Base-by-base conservation (phyloP, 768 basidiomycete genomes). In the Suillus tomentosus region DNA sequence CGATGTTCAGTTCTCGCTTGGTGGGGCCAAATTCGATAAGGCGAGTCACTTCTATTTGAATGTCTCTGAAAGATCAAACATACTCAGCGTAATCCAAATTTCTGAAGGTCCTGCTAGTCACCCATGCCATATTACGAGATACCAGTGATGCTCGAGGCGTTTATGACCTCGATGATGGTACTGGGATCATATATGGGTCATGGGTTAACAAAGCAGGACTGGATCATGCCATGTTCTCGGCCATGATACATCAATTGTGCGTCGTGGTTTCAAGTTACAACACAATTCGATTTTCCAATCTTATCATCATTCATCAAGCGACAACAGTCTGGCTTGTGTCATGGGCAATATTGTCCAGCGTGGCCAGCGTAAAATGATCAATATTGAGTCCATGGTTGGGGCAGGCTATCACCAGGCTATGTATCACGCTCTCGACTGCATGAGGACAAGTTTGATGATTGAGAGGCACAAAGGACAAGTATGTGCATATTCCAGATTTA, bases 101-200 rank as follows among this genome's bases (percentile, higher is more conserved):
- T 24, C 7, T 62, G 34, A 67, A 82, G 74, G 72, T 89, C n/a
- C 75, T 78, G 47, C 79, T 87, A 66, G 86, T 87, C 34, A 86
- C 85, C 1, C 77, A 79, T 66, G 71, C 78, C 13, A 64, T 71
- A 47, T 65, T 58, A n/a, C 40, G 70, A 3, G 74, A 59, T 17
- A 64, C 31, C 31, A 24, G 31, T 13, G 1, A 48, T 55, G 62
- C 67, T 50, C 54, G 27, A 13, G 62, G 59, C 40, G 7, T 2
- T 5, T 79, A 68, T 22, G 0, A 5, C 9, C 69, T 81, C 19
- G 79, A 80, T 56, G 82, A 83, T 63, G 82, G 82, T 5, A 78
- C 77, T 36, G 76, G 75, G 19, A 67, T 50, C 5, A 70, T 76
- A 22, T 10, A 6, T 37, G 55, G 42, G 22, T 31, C 22, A 10